Evolutionary conservation across 2,329 filamentous ascomycete genomes (phyloP).

Genomic region (Macrophomina pseudophaseolina): DNA sequence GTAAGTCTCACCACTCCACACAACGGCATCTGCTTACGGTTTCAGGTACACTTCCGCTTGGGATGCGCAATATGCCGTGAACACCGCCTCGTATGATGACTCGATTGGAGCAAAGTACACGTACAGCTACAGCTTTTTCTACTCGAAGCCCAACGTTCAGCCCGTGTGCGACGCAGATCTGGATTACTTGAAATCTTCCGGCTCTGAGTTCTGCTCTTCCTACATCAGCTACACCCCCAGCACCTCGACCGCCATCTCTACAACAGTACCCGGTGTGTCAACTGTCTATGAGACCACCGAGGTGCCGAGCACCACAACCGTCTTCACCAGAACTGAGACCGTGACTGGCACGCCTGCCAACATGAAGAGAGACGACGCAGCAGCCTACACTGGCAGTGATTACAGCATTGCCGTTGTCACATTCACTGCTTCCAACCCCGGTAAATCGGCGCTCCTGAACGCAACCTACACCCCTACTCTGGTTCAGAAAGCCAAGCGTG

Average conservation of each 20-base stretch:
- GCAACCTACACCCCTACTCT: not conserved
- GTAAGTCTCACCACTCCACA: not conserved
- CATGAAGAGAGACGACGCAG: too few species aligned
- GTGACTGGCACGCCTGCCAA: too few species aligned
- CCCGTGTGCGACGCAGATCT: not conserved
- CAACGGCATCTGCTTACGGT: too few species aligned
- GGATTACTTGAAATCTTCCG: not conserved
- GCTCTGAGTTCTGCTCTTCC: conserved; percentile 3
- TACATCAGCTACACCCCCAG: not conserved
- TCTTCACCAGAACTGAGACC: too few species aligned
- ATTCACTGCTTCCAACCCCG: not conserved
- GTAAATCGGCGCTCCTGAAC: not conserved
- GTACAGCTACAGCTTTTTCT: conserved; percentile 18
- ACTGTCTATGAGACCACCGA: not conserved
- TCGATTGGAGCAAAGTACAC: not conserved
- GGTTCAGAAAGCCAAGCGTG: not conserved
- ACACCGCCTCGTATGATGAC: not conserved
- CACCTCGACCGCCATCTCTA: not conserved
- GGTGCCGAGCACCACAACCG: too few species aligned
- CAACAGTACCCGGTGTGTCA: too few species aligned
- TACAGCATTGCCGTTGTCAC: too few species aligned
- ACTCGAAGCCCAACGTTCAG: not conserved
- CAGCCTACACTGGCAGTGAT: too few species aligned
- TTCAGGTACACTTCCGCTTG: conserved; percentile 3
- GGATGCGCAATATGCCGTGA: not conserved